Evolutionary conservation across 208 protist species (phyloP), one percentile per base, ranked within the genome.

Genomic region (Trypanosoma lewisi): DNA sequence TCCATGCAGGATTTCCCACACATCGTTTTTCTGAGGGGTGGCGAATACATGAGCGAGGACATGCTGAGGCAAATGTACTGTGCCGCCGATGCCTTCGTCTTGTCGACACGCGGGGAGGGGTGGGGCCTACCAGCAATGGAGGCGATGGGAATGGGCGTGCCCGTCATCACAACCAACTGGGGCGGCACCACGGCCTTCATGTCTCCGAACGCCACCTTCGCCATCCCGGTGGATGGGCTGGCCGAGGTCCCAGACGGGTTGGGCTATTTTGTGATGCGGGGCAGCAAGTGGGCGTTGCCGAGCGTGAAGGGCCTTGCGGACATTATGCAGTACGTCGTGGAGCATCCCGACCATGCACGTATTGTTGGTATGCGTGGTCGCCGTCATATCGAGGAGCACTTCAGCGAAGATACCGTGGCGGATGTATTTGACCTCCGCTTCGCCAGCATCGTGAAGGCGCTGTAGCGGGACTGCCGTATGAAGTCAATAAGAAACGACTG

Each of bases 31-130:
- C n/a, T 70, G 14, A 57, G 19, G 11, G 63, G 33, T 31, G 80
- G n/a, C 23, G 58, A 9, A 12, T 66, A 33, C 25, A 54, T 77
- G 14, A 50, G 41, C 25, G 61, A 73, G 11, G 16, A 11, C 0
- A 28, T 67, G 25, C 51, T 97, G 64, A 73, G 75, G 12, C 30
- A 57, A 27, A 60, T 97, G 59, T 97, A 97, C 70, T 54, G 53
- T 6, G 66, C 68, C 17, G 73, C 59, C 7, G 77, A 97, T 67
- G 78, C 75, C n/a, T 95, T 97, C 62, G 87, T 98, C 17, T 58
- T 96, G 4, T 86, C 95, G 3, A 83, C 70, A 12, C 76, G 83
- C 21, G 92, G 83, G n/a, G 95, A 89, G 63, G 82, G 79, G 11
- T 89, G 78, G 82, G 78, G 78, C 0, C 63, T 86, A 51, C 82